Evolutionary conservation across 2,329 filamentous ascomycete genomes (phyloP), one percentile per base, ranked within the genome.

Genomic region (Purpureocillium takamizusanense): DNA sequence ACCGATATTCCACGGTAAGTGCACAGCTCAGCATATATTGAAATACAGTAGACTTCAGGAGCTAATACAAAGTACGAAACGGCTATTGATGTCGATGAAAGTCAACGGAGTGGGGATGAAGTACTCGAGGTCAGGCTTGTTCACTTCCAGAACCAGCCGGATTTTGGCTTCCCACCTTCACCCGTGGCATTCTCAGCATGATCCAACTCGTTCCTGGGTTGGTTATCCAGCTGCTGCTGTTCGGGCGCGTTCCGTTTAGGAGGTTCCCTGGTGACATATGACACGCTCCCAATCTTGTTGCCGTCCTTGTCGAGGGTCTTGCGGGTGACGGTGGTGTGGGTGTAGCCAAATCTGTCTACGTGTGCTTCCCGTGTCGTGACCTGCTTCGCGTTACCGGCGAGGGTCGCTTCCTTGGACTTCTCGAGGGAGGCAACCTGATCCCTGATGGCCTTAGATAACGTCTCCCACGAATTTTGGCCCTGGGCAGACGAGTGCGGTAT

Each of bases 131-230:
- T 10, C 10, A 25, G 21, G 21, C 6, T 10, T 25, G 6, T 6
- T 55, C 36, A 65, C 44, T 63, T 65, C 62, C 62, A 65, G 31
- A 67, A 63, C 62, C 63, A 67, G 4, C 61, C 56, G 9, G 51
- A 42, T 30, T 56, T 54, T 31, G 56, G 52, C 15, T 51, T 43
- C 33, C 21, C 40, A 35, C 21, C 44, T 35, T 27, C 38, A 12
- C 15, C 25, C 2, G 29, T 15, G n/a, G 21, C n/a, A 7, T 10
- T 6, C 12, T 17, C 21, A 6, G 18, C 10, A 23, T 28, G 13
- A 17, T 39, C 36, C n/a, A 12, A 14, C 23, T 29, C 35, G 18
- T 37, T 38, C 31, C 46, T 49, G 21, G 38, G 16, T 16, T 38
- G 33, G 21, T 41, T 42, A 17, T 50, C 40, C 13, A 47, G 42